A percentile compares a stretch with the other conserved stretches of the same genome.
These are phyloP conservation scores for Penicillium sp. DNA, from an alignment of 2,329 filamentous ascomycete species.

Conservation along the genomic window DNA sequence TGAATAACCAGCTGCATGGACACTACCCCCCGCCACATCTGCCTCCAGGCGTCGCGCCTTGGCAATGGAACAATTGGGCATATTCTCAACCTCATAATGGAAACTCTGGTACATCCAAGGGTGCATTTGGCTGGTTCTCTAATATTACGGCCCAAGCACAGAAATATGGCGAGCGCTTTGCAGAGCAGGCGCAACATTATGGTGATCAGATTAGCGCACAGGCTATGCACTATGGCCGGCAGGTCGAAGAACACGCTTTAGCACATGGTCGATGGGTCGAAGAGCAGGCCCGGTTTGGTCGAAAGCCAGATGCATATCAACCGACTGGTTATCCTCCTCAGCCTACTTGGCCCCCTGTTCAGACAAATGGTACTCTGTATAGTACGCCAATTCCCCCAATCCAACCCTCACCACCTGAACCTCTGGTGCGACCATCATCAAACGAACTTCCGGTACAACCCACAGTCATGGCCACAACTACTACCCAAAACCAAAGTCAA, in stretches of 20 bases:
- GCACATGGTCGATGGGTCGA: slow-evolving; percentile 40
- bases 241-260: slow-evolving; percentile 41
- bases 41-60: slow-evolving; percentile 23
- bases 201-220: slow-evolving; percentile 36
- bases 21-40: slow-evolving; percentile 24
- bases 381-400: neutral
- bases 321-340: slow-evolving; percentile 16
- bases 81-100: slow-evolving; percentile 25
- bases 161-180: slow-evolving; percentile 41
- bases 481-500: neutral
- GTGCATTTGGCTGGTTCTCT: slow-evolving; percentile 36
- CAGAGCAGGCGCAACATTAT: slow-evolving; percentile 35
- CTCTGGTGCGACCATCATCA: neutral
- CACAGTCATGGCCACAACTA: neutral
- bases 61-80: slow-evolving; percentile 29
- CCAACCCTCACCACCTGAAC: neutral
- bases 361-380: neutral
- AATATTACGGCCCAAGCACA: slow-evolving; percentile 39
- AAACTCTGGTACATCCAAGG: slow-evolving; percentile 22
- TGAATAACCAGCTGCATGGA: slow-evolving; percentile 16
- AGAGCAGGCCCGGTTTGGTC: slow-evolving; percentile 34
- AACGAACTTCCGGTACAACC: neutral
- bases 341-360: slow-evolving; percentile 15
- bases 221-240: slow-evolving; percentile 37
- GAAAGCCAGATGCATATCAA: slow-evolving; percentile 22